Evolutionary conservation across 176 grass and related monocot genomes (phyloP).

Genomic region (Canna indica): DNA sequence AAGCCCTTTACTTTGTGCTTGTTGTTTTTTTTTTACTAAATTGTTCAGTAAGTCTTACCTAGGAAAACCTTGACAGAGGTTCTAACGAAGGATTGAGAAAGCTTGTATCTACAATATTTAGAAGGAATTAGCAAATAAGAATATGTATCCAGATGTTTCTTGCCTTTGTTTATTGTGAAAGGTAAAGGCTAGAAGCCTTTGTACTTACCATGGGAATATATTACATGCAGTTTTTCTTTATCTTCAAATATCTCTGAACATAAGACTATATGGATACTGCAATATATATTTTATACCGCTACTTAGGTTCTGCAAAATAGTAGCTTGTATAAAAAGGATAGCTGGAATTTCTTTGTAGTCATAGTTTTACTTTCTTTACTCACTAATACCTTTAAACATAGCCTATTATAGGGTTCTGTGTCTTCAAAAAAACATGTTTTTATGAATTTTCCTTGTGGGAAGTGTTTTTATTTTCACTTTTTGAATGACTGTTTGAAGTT

Average conservation of each 20-base stretch:
- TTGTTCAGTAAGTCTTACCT: neutral
- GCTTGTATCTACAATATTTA: neutral
- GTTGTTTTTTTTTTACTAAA: neutral
- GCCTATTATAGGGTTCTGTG: too few relatives aligned
- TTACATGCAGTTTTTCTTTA: neutral
- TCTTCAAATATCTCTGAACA: neutral
- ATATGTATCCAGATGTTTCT: neutral
- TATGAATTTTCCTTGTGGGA: neutral
- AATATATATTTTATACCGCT: neutral
- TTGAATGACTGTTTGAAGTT: neutral
- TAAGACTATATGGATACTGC: neutral
- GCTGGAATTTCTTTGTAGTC: neutral
- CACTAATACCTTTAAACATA: neutral
- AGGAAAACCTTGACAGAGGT: neutral
- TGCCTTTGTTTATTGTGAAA: neutral
- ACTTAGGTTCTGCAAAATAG: neutral
- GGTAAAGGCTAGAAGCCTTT: neutral
- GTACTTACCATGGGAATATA: neutral
- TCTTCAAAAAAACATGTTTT: too few relatives aligned
- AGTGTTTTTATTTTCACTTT: neutral
- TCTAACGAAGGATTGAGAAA: neutral
- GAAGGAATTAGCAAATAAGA: neutral
- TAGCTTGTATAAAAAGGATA: neutral
- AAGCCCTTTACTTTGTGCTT: neutral
- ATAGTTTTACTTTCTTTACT: neutral